Conservation (phyloP, 78 protist genomes). For the Planoprotostelium fungivorum region DNA sequence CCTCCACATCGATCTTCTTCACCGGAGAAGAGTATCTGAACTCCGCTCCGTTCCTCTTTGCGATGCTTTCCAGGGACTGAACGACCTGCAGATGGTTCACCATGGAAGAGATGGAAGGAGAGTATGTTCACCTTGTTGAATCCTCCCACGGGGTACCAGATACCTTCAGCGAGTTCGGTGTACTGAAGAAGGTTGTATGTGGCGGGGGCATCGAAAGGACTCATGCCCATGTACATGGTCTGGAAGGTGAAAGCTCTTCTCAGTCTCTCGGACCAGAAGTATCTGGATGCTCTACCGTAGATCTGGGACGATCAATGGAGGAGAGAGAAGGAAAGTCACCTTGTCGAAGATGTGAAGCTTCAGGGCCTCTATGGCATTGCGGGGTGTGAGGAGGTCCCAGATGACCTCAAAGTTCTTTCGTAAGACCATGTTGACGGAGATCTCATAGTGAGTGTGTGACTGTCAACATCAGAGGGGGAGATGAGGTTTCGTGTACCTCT, state of each 20-base stretch:
- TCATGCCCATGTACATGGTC: background rate
- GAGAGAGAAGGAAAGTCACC: background rate
- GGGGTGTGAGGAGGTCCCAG: background rate
- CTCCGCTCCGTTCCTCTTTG: background rate
- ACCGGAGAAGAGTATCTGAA: background rate
- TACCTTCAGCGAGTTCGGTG: background rate
- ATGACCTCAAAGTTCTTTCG: background rate
- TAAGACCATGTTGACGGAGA: background rate
- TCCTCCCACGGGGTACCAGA: background rate
- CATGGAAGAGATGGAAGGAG: no score
- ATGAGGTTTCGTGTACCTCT: background rate
- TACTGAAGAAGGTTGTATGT: background rate
- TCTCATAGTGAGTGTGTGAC: background rate
- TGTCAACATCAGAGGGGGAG: background rate
- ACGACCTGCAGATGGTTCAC: no score
- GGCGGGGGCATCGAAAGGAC: background rate
- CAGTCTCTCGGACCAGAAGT: background rate
- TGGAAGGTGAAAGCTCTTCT: background rate
- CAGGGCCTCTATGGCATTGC: background rate
- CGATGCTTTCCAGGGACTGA: background rate
- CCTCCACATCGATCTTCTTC: background rate
- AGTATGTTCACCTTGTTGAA: background rate
- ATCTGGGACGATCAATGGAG: background rate
- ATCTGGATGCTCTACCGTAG: background rate
- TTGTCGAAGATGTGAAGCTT: background rate